A percentile compares a stretch with the other conserved stretches of the same genome.
phyloP scores from a whole-genome alignment of 2,329 filamentous ascomycete genomes.

The Neopestalotiopsis clavispora region DNA sequence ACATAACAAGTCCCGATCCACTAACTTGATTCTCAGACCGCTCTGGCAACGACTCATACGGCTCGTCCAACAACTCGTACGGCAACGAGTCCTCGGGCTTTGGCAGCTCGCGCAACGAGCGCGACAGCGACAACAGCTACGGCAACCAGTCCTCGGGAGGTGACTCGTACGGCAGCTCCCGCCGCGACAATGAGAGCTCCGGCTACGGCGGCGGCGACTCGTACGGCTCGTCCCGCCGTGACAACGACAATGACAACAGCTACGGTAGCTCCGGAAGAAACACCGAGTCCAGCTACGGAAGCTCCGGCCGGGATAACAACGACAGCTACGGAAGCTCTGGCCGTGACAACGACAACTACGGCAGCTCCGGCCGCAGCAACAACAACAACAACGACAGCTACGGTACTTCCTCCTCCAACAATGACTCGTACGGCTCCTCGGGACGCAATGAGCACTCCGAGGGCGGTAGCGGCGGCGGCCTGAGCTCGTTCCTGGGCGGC shows the following conservation, averaged over 20 bases:
- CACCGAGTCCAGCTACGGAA: background rate
- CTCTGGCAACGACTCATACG: conserved; percentile 11
- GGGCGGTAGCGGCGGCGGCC: background rate
- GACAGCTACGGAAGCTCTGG: background rate
- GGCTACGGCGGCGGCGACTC: background rate
- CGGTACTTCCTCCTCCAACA: background rate
- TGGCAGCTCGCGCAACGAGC: background rate
- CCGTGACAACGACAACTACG: background rate
- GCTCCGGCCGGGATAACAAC: background rate
- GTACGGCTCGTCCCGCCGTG: background rate
- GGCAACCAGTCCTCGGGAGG: background rate
- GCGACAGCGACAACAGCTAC: background rate
- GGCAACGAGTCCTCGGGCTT: background rate
- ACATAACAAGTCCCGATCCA: no score
- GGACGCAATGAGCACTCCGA: background rate
- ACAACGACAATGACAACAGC: background rate
- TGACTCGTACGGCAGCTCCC: background rate
- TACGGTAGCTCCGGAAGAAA: background rate
- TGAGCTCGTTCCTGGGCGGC: conserved; percentile 11
- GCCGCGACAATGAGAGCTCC: background rate
- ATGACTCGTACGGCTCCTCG: conserved; percentile 10
- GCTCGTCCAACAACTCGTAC: conserved; percentile 12
- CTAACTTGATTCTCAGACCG: background rate
- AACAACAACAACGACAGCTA: background rate
- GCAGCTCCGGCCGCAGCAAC: conserved; percentile 1